phyloP scores from a whole-genome alignment of 129 eudicot genomes.

The Kitagawia praeruptora region DNA sequence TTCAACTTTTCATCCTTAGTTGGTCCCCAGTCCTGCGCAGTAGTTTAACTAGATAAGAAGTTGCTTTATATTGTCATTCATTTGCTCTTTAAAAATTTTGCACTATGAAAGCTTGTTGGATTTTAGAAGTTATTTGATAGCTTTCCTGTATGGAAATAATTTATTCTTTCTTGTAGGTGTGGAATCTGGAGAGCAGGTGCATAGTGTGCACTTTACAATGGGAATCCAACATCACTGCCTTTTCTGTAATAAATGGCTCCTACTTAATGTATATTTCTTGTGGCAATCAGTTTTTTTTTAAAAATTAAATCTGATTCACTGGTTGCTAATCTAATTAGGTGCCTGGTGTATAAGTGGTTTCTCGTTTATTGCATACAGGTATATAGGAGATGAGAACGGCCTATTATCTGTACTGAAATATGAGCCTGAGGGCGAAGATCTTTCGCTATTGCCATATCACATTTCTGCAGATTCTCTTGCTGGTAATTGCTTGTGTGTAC shows the following conservation, averaged over 20 bases:
- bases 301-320: not conserved
- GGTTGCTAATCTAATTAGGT: not conserved
- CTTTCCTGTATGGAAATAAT: not conserved
- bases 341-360: constrained; percentile 12
- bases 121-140: not conserved
- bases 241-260: constrained; percentile 71
- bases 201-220: constrained; percentile 68
- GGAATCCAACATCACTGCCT: constrained; percentile 84
- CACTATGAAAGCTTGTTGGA: not conserved
- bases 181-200: constrained; percentile 71
- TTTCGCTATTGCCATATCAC: constrained; percentile 56
- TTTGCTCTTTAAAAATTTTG: not conserved
- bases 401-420: constrained; percentile 60
- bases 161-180: constrained; percentile 47
- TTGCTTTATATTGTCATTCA: not conserved
- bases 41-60: not conserved
- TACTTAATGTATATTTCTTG: constrained; percentile 56
- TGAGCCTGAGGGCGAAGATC: constrained; percentile 47
- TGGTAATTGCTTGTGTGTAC: constrained; percentile 38
- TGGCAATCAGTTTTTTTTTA: not conserved
- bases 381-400: constrained; percentile 91
- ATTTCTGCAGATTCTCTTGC: constrained; percentile 48
- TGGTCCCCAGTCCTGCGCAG: not conserved
- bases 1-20: not conserved
- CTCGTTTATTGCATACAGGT: constrained; percentile 42